Evolutionary conservation across 1,284 basidiomycete genomes (phyloP).

Genomic region (Phenoliferia sp.): DNA sequence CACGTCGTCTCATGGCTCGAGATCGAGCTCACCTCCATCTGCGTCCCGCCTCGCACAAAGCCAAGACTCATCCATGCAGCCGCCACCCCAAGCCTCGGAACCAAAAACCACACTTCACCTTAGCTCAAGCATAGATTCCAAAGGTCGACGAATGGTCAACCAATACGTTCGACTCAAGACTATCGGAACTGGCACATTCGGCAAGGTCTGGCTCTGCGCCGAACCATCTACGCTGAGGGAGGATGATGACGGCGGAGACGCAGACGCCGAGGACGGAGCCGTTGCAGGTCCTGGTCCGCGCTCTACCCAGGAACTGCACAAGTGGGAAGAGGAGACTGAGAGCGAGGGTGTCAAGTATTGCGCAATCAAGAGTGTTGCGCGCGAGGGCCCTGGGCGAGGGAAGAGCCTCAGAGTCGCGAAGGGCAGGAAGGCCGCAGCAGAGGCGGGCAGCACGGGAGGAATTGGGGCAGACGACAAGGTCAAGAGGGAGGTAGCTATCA

Average conservation of each 20-base stretch:
- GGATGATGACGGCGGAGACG: slow-evolving; percentile 17
- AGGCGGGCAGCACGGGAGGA: slow-evolving; percentile 10
- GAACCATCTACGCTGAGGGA: slow-evolving; percentile 23
- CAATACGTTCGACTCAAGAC: slow-evolving; percentile 37
- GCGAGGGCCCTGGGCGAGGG: slow-evolving; percentile 28
- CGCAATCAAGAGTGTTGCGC: slow-evolving; percentile 36
- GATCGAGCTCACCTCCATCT: neutral
- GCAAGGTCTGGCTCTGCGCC: slow-evolving; percentile 39
- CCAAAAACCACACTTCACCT: slow-evolving; percentile 36
- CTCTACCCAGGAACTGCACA: neutral
- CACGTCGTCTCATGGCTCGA: neutral
- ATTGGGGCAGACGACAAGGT: slow-evolving; percentile 61
- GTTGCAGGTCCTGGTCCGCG: neutral
- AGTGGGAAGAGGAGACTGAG: slow-evolving; percentile 28
- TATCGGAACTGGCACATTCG: slow-evolving; percentile 36
- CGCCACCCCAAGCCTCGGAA: slow-evolving; percentile 1
- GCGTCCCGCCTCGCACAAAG: neutral
- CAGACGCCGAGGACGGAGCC: neutral
- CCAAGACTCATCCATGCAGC: neutral
- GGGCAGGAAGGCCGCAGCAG: slow-evolving; percentile 18
- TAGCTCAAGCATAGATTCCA: slow-evolving; percentile 31
- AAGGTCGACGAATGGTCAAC: slow-evolving; percentile 37
- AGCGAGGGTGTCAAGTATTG: slow-evolving; percentile 30
- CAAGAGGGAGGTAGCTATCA: slow-evolving; percentile 89
- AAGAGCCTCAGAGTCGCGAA: slow-evolving; percentile 32